phyloP scores from a whole-genome alignment of 352 stramenopile species.

The Globisporangium cystogenes region DNA sequence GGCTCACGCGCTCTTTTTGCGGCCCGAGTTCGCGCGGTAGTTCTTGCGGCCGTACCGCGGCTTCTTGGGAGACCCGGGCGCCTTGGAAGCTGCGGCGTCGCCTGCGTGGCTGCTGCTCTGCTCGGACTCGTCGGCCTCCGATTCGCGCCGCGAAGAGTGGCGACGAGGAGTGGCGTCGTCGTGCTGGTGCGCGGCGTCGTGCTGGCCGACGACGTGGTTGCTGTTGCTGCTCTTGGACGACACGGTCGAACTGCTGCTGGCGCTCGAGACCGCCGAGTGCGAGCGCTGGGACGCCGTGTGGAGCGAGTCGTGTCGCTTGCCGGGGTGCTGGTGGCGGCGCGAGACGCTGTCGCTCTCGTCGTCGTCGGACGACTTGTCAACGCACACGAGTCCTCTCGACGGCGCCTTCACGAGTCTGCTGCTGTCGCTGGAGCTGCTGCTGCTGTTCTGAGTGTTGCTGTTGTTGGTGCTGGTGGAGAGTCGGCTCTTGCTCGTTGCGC shows the following conservation, averaged over 20 bases:
- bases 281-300: conserved; percentile 5
- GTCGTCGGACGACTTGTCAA: conserved; percentile 14
- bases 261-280: conserved; percentile 7
- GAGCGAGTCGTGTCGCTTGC: conserved; percentile 3
- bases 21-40: conserved; percentile 60
- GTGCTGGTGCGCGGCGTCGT: background rate
- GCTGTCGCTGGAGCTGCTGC: background rate
- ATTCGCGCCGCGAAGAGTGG: background rate
- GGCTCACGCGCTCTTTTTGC: conserved; percentile 41
- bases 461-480: background rate
- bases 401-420: conserved; percentile 9
- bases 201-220: conserved; percentile 3
- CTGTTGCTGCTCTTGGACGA: too few relatives aligned
- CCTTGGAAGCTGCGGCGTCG: conserved; percentile 11
- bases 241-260: background rate
- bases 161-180: background rate
- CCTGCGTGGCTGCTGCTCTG: background rate
- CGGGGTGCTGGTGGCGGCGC: background rate
- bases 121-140: background rate
- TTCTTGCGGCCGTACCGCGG: conserved; percentile 66
- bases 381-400: conserved; percentile 11
- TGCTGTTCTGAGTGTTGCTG: background rate
- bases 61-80: conserved; percentile 38
- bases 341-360: background rate
- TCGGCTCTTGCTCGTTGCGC: conserved; percentile 1